Percentiles rank a stretch among this genome's conserved stretches.
These are phyloP conservation scores for Rhodotorula kratochvilovae DNA, from an alignment of 768 basidiomycete species.

Conservation along the genomic window DNA sequence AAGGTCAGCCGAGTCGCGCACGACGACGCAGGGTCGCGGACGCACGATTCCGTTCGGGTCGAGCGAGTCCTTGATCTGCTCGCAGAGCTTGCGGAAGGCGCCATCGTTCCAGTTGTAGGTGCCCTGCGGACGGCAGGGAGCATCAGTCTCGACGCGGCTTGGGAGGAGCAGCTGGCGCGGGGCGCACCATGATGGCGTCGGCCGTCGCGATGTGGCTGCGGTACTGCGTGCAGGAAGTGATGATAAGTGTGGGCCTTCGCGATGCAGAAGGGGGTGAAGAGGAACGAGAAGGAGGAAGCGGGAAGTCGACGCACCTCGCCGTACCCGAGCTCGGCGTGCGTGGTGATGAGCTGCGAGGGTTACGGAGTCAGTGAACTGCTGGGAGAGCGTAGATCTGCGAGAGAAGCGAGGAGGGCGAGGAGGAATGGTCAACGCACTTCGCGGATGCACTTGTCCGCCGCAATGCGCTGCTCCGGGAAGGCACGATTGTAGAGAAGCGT, in stretches of 20 bases:
- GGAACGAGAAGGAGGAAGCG: no score
- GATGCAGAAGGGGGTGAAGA: background rate
- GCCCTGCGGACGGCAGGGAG: no score
- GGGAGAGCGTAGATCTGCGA: no score
- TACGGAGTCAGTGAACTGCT: no score
- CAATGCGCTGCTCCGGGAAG: slow-evolving; percentile 16
- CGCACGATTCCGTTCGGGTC: slow-evolving; percentile 38
- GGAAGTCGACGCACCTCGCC: background rate
- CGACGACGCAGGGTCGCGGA: no score
- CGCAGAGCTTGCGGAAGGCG: slow-evolving; percentile 27
- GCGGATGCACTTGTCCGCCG: slow-evolving; percentile 20
- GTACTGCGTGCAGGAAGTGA: slow-evolving; percentile 9
- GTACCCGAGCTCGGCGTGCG: background rate
- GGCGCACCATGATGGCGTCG: slow-evolving; percentile 2
- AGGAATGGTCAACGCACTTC: background rate
- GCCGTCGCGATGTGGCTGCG: slow-evolving; percentile 30
- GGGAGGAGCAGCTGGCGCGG: no score
- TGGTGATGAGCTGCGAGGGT: background rate
- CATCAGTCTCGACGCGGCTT: no score
- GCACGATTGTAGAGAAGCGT: slow-evolving; percentile 18
- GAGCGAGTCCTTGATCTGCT: slow-evolving; percentile 40
- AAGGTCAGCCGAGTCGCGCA: no score
- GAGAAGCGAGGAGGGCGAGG: no score
- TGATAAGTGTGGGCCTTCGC: no score
- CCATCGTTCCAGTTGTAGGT: slow-evolving; percentile 23